Evolutionary conservation across 208 protist species (phyloP).

Genomic region (Herpetomonas tarakana): DNA sequence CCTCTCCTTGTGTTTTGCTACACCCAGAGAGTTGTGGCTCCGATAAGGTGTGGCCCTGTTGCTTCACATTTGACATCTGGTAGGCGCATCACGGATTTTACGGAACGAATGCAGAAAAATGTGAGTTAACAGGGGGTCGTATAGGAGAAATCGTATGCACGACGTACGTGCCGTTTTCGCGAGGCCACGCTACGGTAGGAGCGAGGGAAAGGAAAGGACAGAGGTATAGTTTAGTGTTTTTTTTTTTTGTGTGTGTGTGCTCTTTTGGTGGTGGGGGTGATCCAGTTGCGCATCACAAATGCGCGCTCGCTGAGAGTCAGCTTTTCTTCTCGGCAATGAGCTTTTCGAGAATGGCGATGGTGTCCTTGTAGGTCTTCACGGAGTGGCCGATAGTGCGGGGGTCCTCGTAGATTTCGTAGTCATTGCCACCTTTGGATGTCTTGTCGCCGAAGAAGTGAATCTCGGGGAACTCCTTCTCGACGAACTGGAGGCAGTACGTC

Average conservation of each 20-base stretch:
- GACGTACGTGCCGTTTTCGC: too few relatives aligned
- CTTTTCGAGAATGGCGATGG: conserved; percentile 87
- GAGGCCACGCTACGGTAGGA: too few relatives aligned
- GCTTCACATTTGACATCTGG: too few relatives aligned
- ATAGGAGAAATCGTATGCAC: too few relatives aligned
- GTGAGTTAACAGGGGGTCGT: neutral
- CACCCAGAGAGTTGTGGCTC: too few relatives aligned
- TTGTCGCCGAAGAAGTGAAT: conserved; percentile 99
- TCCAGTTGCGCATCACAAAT: conserved; percentile 1
- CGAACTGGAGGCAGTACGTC: conserved; percentile 97
- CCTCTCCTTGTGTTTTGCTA: too few relatives aligned
- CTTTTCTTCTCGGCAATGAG: conserved; percentile 50
- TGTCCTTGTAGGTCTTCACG: conserved; percentile 95
- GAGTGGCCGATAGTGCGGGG: conserved; percentile 90
- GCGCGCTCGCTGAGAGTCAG: neutral
- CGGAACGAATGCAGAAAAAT: too few relatives aligned
- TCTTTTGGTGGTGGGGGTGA: neutral
- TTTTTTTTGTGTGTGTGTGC: conserved; percentile 8
- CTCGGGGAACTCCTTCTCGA: conserved; percentile 94
- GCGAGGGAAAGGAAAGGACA: neutral
- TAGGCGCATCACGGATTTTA: too few relatives aligned
- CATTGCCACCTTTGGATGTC: conserved; percentile 98
- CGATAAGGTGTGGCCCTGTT: too few relatives aligned
- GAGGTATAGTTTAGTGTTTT: conserved; percentile 1
- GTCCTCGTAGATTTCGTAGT: conserved; percentile 99